Base-by-base conservation (phyloP, 345 rosid genomes). In the Erucastrum elatum region DNA sequence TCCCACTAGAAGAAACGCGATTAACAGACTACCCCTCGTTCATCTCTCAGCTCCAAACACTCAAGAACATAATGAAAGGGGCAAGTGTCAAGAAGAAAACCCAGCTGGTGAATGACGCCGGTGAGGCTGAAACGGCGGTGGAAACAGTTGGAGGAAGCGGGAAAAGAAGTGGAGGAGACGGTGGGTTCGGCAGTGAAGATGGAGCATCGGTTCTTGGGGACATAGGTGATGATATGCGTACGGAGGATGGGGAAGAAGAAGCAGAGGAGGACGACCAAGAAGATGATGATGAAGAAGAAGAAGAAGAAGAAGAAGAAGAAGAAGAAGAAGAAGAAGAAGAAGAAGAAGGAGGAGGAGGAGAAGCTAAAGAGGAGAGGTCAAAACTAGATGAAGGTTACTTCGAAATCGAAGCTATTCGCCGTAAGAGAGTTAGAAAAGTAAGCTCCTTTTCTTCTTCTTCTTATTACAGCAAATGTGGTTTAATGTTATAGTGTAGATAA, bases 341-440 rank as follows among this genome's bases (percentile, higher is more conserved):
- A 0, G 89, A 80, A 0, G 91, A 41, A 15, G 87, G 70, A 8
- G 86, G 51, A 10, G 87, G 37, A 25, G 92, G 41, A 3, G 86
- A 63, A 11, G 80, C 16, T 1, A 78, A 74, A 10, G 89, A 83
- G 17, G 90, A 91, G 26, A 80, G 94, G 77, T 85, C 96, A n/a
- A 91, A 89, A 79, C 95, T 93, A 0, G 98, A 86, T 21, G 99
- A 96, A 65, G 99, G 97, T 11, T 96, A 83, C 83, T 96, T 51
- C 71, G 99, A 96, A 85, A 96, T 96, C 70, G 98, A 96, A 89
- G 94, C 95, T 68, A 93, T 96, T 81, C 97, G 97, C 56, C 90
- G 98, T 12, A 90, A 89, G 84, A 82, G 99, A 76, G 82, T 90
- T 41, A 86, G 98, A 62, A 96, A 96, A 94, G 99, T 96, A 69